These are phyloP conservation scores for Leccinellum rugosiceps DNA, from an alignment of 768 basidiomycete species.

Conservation along the genomic window DNA sequence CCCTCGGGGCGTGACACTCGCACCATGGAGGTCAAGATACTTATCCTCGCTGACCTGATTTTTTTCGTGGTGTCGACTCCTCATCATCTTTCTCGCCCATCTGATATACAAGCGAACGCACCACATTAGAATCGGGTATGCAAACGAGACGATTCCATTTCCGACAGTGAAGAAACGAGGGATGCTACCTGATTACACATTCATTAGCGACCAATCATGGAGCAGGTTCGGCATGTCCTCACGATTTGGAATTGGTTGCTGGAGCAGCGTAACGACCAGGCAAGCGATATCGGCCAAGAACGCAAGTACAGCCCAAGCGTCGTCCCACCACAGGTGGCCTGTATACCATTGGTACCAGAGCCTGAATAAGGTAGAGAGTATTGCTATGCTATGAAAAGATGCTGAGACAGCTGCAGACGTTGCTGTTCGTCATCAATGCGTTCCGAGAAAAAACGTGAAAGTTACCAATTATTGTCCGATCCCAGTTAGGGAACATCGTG, in stretches of 20 bases:
- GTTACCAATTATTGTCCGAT: slow-evolving; percentile 11
- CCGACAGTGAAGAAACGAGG: slow-evolving; percentile 9
- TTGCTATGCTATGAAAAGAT: slow-evolving; percentile 20
- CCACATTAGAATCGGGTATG: slow-evolving; percentile 19
- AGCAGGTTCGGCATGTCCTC: not conserved
- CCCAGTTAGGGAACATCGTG: slow-evolving; percentile 18
- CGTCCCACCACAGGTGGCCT: slow-evolving; percentile 26
- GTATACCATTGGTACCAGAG: slow-evolving; percentile 20
- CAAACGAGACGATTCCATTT: slow-evolving; percentile 15
- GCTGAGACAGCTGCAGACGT: slow-evolving; percentile 6
- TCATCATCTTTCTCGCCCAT: not conserved
- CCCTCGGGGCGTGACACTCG: slow-evolving; percentile 20
- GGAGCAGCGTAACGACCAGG: slow-evolving; percentile 4
- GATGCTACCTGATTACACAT: not conserved
- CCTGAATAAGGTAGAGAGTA: slow-evolving; percentile 23
- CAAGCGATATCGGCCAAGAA: slow-evolving; percentile 11
- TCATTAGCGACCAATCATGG: not conserved
- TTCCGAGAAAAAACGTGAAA: not conserved
- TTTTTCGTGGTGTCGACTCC: not conserved
- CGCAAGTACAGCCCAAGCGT: slow-evolving; percentile 19
- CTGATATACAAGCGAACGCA: not conserved
- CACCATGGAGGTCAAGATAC: slow-evolving; percentile 22
- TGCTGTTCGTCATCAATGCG: slow-evolving; percentile 1
- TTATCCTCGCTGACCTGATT: slow-evolving; percentile 24
- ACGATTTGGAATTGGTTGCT: slow-evolving; percentile 10